These are phyloP conservation scores for Puccinia polysora DNA, from an alignment of 1,284 basidiomycete species.

Conservation along the genomic window DNA sequence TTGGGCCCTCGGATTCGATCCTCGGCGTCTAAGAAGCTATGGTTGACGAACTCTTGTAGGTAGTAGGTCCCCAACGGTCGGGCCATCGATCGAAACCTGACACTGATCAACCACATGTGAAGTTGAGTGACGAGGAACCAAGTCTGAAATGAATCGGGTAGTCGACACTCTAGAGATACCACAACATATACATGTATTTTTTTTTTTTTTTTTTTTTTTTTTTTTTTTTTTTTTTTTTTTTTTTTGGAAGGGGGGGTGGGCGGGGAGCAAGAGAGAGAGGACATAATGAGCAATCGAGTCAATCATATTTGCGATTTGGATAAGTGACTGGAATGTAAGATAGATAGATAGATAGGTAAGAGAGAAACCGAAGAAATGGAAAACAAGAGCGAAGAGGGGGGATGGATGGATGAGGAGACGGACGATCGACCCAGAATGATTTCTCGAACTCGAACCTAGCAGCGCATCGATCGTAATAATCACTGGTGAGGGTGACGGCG, in stretches of 20 bases:
- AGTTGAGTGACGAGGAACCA: constrained; percentile 95
- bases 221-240: too few species aligned
- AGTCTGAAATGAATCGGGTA: constrained; percentile 91
- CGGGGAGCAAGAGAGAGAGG: neutral
- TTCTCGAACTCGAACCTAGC: constrained; percentile 56
- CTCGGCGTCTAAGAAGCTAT: constrained; percentile 94
- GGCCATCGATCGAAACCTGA: constrained; percentile 79
- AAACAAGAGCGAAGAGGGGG: constrained; percentile 44
- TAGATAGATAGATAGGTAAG: neutral
- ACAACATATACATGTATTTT: neutral
- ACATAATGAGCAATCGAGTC: neutral
- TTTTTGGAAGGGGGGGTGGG: too few species aligned
- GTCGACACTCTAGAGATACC: constrained; percentile 63
- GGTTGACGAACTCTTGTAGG: constrained; percentile 79
- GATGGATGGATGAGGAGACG: neutral
- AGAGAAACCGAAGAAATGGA: neutral
- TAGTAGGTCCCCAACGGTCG: constrained; percentile 63
- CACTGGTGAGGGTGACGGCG: constrained; percentile 58
- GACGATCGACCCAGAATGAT: constrained; percentile 54
- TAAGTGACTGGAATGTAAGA: neutral
- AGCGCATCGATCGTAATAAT: constrained; percentile 59
- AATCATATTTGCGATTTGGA: neutral
- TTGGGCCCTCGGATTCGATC: constrained; percentile 70
- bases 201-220: neutral
- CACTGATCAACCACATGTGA: constrained; percentile 84